Evolutionary conservation across 2,329 filamentous ascomycete species (phyloP).

Genomic region (Gaeumannomyces sp.): DNA sequence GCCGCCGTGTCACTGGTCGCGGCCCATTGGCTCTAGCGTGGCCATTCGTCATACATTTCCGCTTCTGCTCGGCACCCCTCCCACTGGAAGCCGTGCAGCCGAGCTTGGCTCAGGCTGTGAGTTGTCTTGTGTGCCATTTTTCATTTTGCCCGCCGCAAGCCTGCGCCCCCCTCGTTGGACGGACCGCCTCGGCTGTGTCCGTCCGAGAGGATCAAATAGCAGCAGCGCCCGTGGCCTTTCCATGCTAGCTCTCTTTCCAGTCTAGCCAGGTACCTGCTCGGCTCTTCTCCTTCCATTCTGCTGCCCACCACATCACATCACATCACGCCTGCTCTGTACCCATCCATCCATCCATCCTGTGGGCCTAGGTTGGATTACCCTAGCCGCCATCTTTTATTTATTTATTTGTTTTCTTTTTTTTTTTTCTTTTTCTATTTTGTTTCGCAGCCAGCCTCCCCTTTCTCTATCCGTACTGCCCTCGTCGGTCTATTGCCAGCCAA

Average conservation of each 20-base stretch:
- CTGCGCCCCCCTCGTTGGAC: background rate
- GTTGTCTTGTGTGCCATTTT: background rate
- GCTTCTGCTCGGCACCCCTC: background rate
- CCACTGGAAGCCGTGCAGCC: background rate
- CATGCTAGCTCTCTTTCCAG: background rate
- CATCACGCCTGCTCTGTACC: too few species aligned
- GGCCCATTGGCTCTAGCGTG: background rate
- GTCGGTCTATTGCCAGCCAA: background rate
- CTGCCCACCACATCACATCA: background rate
- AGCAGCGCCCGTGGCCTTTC: constrained; percentile 2
- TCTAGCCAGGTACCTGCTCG: background rate
- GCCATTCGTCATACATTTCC: background rate
- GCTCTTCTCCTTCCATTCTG: background rate
- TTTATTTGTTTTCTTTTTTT: background rate
- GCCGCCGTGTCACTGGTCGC: background rate
- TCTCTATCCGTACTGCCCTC: too few species aligned
- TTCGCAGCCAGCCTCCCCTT: background rate
- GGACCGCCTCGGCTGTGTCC: background rate
- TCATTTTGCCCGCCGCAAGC: background rate
- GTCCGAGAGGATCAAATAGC: constrained; percentile 1
- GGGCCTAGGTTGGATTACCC: background rate
- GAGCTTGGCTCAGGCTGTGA: background rate
- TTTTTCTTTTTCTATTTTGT: background rate
- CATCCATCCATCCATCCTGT: background rate
- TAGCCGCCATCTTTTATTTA: too few species aligned